Evolutionary conservation across 495 filamentous ascomycete species (phyloP).

Genomic region (Penicillium subrubescens): DNA sequence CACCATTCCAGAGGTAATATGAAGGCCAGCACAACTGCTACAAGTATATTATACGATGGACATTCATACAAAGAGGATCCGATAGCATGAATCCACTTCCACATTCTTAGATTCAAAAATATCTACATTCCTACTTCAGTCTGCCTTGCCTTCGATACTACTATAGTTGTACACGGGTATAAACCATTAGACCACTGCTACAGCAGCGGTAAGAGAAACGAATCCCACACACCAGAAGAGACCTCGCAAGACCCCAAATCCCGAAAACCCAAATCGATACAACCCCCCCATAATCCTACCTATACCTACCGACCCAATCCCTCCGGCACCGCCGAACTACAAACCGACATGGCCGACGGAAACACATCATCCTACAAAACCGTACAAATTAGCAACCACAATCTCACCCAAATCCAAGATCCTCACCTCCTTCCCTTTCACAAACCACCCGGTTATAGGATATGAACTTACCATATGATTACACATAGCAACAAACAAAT

Average conservation of each 20-base stretch:
- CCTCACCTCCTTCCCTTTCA: too few relatives aligned
- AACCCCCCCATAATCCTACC: slow-evolving; percentile 5
- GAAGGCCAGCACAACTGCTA: background rate
- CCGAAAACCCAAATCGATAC: background rate
- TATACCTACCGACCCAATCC: slow-evolving; percentile 8
- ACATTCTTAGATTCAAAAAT: slow-evolving; percentile 3
- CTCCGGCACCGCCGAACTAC: slow-evolving; percentile 20
- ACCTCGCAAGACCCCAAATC: background rate
- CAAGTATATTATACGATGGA: background rate
- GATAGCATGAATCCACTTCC: background rate
- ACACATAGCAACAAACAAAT: slow-evolving; percentile 89
- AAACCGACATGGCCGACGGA: slow-evolving; percentile 19
- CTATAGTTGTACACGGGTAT: slow-evolving; percentile 31
- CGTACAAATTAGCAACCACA: background rate
- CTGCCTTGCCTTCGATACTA: background rate
- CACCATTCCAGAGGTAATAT: background rate
- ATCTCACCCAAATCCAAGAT: slow-evolving; percentile 12
- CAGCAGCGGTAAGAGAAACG: background rate
- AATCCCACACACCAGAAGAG: slow-evolving; percentile 1
- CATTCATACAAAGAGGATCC: background rate
- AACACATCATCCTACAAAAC: slow-evolving; percentile 29
- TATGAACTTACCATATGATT: slow-evolving; percentile 81
- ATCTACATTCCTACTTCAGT: slow-evolving; percentile 6
- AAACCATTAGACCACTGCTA: slow-evolving; percentile 1
- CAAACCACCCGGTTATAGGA: too few relatives aligned